Base-by-base conservation (phyloP, 805 yeast species). In the Candida nonsorbophila region DNA sequence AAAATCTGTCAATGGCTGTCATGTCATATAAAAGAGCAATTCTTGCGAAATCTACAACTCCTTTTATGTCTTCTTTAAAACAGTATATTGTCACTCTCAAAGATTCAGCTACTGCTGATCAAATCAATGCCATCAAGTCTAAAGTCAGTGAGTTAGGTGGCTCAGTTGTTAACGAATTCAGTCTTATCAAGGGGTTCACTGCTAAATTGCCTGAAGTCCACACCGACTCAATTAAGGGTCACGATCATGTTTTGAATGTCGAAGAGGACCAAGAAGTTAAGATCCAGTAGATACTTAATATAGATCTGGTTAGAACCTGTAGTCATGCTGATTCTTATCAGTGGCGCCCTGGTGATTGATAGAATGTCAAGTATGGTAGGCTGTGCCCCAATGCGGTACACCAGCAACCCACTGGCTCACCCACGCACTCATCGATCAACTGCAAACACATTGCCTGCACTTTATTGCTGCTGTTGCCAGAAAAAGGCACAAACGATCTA, bases 201-300 rank as follows among this genome's bases (percentile, higher is more conserved):
- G 71, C 72, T 34, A 72, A 74, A 44, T 53, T 81, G 37, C 86
- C 87, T 24, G 53, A 62, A 4, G 35, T 66, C 38, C 79, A 74
- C 41, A 61, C 71, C 20, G 49, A 54, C 14, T 40, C 72, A n/a
- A 50, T 80, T 42, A 52, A 61, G 39, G 45, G 52, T 23, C 67
- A 74, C 45, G 72, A 69, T 16, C 68, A 64, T 27, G 78, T 81
- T 41, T 69, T 72, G 27, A 55, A 67, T 22, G 61, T 79, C 39
- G 88, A 81, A 53, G 85, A 76, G 49, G 88, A 81, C 50, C 59
- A 69, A 47, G 82, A 74, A 46, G 85, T 80, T 23, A 64, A 67
- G 41, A 72, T 67, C 40, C 62, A 62, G 28, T 34, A 35, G 32
- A 20, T 11, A 26, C 14, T 16, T 28, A 20, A 22, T 27, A 20